phyloP scores from a whole-genome alignment of 2,329 filamentous ascomycete species.

The Colletotrichum cuscutae region DNA sequence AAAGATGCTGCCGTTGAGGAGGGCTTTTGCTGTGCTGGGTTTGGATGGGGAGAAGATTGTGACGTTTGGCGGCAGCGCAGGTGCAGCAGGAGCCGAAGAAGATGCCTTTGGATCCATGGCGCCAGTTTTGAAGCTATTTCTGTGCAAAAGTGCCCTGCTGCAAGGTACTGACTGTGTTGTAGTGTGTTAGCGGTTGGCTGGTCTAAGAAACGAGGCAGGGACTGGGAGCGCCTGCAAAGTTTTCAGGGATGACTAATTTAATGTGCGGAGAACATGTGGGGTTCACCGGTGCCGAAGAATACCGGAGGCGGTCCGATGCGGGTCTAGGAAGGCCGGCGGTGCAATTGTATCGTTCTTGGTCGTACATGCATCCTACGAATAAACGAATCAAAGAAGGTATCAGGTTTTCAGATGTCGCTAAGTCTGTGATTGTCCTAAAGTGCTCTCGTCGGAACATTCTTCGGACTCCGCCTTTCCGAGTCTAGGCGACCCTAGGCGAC shows the following conservation, averaged over 20 bases:
- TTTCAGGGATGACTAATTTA: background rate
- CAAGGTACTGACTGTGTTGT: background rate
- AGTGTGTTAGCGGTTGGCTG: background rate
- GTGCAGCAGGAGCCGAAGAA: background rate
- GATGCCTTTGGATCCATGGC: background rate
- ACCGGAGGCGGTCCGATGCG: background rate
- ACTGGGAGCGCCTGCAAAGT: background rate
- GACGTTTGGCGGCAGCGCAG: conserved; percentile 37
- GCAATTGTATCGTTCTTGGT: background rate
- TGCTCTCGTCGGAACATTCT: background rate
- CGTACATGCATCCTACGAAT: too few relatives aligned
- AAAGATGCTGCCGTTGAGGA: conserved; percentile 35
- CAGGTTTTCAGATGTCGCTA: too few relatives aligned
- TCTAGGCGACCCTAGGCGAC: too few relatives aligned
- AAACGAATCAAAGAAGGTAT: too few relatives aligned
- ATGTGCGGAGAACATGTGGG: background rate
- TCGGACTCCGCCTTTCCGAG: background rate
- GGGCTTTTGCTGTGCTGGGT: conserved; percentile 19
- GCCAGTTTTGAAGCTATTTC: background rate
- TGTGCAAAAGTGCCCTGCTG: background rate
- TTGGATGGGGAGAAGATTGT: conserved; percentile 36
- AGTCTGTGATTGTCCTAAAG: background rate
- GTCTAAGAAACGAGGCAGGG: background rate
- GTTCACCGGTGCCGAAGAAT: background rate
- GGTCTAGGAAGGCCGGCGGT: background rate